These are phyloP conservation scores for Penicillium psychrosexuale DNA, from an alignment of 2,329 filamentous ascomycete species.

Conservation along the genomic window DNA sequence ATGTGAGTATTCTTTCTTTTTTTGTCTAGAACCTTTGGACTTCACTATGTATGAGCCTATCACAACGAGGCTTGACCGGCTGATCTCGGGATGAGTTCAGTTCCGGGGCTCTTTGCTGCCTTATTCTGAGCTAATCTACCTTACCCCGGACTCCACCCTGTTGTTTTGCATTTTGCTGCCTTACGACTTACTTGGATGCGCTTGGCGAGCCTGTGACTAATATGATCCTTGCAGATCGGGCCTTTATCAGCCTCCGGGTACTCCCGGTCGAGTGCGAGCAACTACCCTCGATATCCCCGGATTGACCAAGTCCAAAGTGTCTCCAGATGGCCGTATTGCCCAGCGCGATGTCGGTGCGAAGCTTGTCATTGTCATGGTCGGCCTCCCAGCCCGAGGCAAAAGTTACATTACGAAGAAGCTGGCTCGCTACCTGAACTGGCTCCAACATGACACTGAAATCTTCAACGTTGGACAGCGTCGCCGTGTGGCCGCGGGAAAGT, in stretches of 20 bases:
- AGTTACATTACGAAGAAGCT: constrained; percentile 99
- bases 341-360: constrained; percentile 93
- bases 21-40: constrained; percentile 10
- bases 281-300: constrained; percentile 97
- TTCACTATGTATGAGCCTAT: background rate
- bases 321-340: constrained; percentile 90
- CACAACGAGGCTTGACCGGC: background rate
- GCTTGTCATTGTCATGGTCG: constrained; percentile 97
- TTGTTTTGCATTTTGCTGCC: constrained; percentile 1
- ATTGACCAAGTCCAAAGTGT: constrained; percentile 91
- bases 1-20: constrained; percentile 50
- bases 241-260: constrained; percentile 44
- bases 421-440: constrained; percentile 91
- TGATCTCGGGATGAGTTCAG: background rate
- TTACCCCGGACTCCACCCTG: background rate
- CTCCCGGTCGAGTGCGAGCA: constrained; percentile 76
- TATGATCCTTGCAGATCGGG: constrained; percentile 20
- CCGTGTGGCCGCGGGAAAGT: constrained; percentile 66
- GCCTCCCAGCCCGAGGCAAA: constrained; percentile 89
- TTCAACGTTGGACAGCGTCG: constrained; percentile 96
- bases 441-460: constrained; percentile 91
- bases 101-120: background rate
- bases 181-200: background rate
- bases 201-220: constrained; percentile 6
- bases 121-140: constrained; percentile 7